These are phyloP conservation scores for Cryptococcus sp. DNA, from an alignment of 1,284 basidiomycete genomes.

Conservation along the genomic window DNA sequence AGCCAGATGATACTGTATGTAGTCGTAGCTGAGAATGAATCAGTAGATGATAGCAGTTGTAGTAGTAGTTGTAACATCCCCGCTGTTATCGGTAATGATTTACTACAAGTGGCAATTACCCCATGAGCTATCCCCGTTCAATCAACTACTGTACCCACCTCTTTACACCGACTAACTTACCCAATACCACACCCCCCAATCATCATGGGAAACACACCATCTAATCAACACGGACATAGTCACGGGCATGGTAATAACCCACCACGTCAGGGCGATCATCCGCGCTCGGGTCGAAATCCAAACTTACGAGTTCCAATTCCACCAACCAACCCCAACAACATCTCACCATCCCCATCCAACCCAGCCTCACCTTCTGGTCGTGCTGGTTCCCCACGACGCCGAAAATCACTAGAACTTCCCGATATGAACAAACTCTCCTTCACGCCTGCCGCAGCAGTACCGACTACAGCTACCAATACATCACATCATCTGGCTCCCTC, in stretches of 20 bases:
- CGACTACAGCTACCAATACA: slow-evolving; percentile 39
- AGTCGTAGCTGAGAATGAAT: too few relatives aligned
- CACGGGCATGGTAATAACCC: too few relatives aligned
- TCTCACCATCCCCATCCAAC: slow-evolving; percentile 36
- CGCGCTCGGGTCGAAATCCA: too few relatives aligned
- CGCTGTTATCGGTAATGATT: too few relatives aligned
- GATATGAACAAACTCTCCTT: slow-evolving; percentile 47
- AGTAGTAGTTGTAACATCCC: too few relatives aligned
- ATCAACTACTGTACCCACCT: too few relatives aligned
- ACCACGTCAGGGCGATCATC: too few relatives aligned
- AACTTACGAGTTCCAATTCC: slow-evolving; percentile 44
- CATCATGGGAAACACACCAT: slow-evolving; percentile 46
- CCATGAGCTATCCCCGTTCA: too few relatives aligned
- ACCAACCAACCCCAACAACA: slow-evolving; percentile 20
- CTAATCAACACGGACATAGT: slow-evolving; percentile 35
- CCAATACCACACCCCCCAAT: slow-evolving; percentile 2
- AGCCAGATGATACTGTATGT: too few relatives aligned
- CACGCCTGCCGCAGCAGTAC: slow-evolving; percentile 41
- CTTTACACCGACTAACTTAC: too few relatives aligned
- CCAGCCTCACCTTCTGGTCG: slow-evolving; percentile 40
- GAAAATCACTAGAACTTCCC: slow-evolving; percentile 47
- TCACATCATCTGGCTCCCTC: slow-evolving; percentile 29
- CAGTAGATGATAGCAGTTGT: too few relatives aligned
- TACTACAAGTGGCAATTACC: too few relatives aligned
- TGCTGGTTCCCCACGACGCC: slow-evolving; percentile 35